Conservation (phyloP, 176 grass and related monocot genomes). For the Aegilops tauschii region DNA sequence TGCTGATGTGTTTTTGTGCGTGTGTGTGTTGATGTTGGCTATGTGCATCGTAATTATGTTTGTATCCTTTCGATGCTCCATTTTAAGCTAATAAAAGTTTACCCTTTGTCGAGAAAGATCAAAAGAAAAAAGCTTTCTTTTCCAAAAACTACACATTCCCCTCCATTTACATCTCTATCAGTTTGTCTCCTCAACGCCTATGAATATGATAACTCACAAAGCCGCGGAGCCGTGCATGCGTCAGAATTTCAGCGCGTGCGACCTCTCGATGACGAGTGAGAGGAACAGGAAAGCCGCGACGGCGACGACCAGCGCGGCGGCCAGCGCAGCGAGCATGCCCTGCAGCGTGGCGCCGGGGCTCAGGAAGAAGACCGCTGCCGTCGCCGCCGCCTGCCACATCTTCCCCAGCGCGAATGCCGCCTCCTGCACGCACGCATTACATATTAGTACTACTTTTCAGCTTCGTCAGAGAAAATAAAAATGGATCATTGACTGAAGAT, state of each 20-base stretch:
- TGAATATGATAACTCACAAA: neutral
- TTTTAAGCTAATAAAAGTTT: no score
- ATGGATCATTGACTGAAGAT: neutral
- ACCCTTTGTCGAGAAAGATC: no score
- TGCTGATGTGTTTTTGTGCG: no score
- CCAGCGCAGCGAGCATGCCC: neutral
- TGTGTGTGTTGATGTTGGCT: no score
- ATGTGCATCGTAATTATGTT: no score
- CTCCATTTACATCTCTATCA: neutral
- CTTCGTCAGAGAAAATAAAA: neutral
- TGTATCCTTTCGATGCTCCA: no score
- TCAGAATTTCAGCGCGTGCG: neutral
- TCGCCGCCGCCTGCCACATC: conserved; percentile 18
- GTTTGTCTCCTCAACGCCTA: neutral
- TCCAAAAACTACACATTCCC: neutral
- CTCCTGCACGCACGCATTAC: neutral
- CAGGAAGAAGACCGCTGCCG: conserved; percentile 12
- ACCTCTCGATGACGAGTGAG: neutral
- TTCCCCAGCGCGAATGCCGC: conserved; percentile 4
- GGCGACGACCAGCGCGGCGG: neutral
- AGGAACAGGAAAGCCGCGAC: neutral
- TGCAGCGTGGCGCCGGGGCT: conserved; percentile 16
- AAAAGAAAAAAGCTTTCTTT: neutral
- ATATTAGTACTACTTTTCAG: neutral
- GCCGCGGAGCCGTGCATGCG: neutral